Base-by-base conservation (phyloP, 2,329 filamentous ascomycete species). In the Pseudogymnoascus sp. region DNA sequence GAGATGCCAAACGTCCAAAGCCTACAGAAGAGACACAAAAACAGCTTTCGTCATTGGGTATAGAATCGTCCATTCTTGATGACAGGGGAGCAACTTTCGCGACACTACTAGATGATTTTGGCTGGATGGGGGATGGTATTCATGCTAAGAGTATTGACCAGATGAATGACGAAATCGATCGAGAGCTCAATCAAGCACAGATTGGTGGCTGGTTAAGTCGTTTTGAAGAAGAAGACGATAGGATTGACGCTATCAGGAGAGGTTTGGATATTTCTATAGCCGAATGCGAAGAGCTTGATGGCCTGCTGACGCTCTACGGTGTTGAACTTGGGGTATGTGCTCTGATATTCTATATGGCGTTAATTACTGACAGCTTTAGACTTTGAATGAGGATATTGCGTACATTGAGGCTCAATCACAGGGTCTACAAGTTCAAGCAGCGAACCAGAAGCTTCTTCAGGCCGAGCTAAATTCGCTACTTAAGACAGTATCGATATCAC, bases 391-490 rank as follows among this genome's bases (percentile, higher is more conserved):
- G 60, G 95, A 99, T 70, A 96, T 99, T 69, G 88, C 92, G 3
- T 97, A 96, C 73, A 97, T 99, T 67, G 95, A 99, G 78, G 92
- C 95, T 1, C 95, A 99, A 75, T 93, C 91, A 5, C 93, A 99
- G 77, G 95, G 95, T 79, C 79, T 99, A 56, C 95, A 99, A 72
- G 93, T 99, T 5, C 95, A 97, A 76, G 93, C 93, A 18, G 91
- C 95, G 42, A 99, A 99, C 70, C 95, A 99, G 74, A 96, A 96
- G 74, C 83, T 96, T 28, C 82, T 99, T 56, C 71, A 93, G 74
- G 90, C 88, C 66, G 95, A 99, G 75, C 82, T 99, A 1, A 87
- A 96, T 73, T 89, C 88, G 36, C 80, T 97, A n/a, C 82, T 99
- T 23, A 88, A 93, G 68, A 97, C 91, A 0, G 93, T 96, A 63